Evolutionary conservation across 192 early-diverging fungal species (phyloP).

Genomic region (Chytriomyces sp.): DNA sequence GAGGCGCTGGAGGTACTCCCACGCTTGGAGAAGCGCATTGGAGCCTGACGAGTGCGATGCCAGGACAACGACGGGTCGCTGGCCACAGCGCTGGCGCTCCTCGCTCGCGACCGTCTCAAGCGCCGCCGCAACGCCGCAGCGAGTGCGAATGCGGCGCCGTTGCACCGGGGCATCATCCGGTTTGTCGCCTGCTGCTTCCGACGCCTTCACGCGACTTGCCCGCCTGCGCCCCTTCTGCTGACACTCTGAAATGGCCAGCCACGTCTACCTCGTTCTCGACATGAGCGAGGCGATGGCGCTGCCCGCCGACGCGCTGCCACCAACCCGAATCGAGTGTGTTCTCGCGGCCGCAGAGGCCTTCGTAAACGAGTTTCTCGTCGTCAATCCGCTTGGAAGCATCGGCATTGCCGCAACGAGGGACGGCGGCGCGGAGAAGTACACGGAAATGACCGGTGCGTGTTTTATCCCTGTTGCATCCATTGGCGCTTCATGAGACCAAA

Average conservation of each 20-base stretch:
- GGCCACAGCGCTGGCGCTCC: conserved; percentile 63
- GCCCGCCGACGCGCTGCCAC: conserved; percentile 54
- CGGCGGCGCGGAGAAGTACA: conserved; percentile 80
- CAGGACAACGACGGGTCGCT: conserved; percentile 75
- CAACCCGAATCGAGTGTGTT: conserved; percentile 76
- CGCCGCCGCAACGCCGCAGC: neutral
- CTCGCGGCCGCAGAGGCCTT: conserved; percentile 70
- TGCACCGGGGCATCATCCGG: conserved; percentile 54
- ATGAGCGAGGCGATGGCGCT: conserved; percentile 78
- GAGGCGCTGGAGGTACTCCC: conserved; percentile 78
- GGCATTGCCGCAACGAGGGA: conserved; percentile 82
- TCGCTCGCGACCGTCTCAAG: conserved; percentile 5
- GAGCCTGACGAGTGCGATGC: neutral
- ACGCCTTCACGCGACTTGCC: too few species aligned
- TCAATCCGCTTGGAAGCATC: conserved; percentile 91
- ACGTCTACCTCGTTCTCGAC: conserved; percentile 82
- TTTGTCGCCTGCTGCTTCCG: neutral
- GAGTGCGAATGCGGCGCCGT: neutral
- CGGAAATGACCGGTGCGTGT: conserved; percentile 73
- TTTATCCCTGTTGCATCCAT: conserved; percentile 2
- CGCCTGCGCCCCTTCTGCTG: neutral
- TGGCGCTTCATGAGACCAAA: neutral
- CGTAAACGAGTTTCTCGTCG: conserved; percentile 89
- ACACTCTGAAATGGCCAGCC: conserved; percentile 64
- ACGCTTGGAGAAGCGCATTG: neutral